Conservation (phyloP, 192 early-diverging fungal genomes). For the Funneliformis mosseae region DNA sequence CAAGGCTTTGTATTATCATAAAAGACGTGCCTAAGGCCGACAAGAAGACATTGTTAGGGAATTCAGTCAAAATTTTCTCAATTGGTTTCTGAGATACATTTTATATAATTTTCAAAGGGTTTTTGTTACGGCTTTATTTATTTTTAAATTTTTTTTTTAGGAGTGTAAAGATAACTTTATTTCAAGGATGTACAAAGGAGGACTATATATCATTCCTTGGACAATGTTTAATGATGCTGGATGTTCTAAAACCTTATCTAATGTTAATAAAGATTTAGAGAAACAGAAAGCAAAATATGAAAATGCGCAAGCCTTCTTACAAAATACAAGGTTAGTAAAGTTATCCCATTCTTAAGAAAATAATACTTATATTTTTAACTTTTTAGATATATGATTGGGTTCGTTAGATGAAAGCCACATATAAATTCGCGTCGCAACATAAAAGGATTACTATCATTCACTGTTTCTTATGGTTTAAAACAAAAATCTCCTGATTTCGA, state of each 20-base stretch:
- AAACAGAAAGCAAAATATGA: slow-evolving; percentile 18
- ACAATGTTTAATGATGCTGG: slow-evolving; percentile 21
- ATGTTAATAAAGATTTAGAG: slow-evolving; percentile 18
- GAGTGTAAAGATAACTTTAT: slow-evolving; percentile 29
- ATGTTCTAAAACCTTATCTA: slow-evolving; percentile 7
- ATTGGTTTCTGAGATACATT: slow-evolving; percentile 7
- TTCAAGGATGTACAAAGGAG: slow-evolving; percentile 11
- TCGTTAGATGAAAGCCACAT: not conserved
- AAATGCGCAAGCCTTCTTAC: slow-evolving; percentile 19
- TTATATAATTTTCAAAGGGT: not conserved
- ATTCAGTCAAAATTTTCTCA: slow-evolving; percentile 1
- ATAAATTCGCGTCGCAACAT: slow-evolving; percentile 1
- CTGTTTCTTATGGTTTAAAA: not conserved
- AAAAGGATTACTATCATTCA: not conserved
- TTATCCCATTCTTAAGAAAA: not conserved
- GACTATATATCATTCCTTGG: slow-evolving; percentile 23
- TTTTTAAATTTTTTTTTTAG: not conserved
- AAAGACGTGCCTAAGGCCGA: slow-evolving; percentile 24
- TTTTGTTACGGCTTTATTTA: not conserved
- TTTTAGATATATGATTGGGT: slow-evolving; percentile 19
- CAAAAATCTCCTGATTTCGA: not conserved
- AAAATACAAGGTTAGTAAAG: not conserved
- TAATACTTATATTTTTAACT: not conserved
- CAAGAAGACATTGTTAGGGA: slow-evolving; percentile 18
- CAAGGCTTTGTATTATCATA: slow-evolving; percentile 27